phyloP scores from a whole-genome alignment of 176 grass and related monocot species.

The Oryza brachyantha region DNA sequence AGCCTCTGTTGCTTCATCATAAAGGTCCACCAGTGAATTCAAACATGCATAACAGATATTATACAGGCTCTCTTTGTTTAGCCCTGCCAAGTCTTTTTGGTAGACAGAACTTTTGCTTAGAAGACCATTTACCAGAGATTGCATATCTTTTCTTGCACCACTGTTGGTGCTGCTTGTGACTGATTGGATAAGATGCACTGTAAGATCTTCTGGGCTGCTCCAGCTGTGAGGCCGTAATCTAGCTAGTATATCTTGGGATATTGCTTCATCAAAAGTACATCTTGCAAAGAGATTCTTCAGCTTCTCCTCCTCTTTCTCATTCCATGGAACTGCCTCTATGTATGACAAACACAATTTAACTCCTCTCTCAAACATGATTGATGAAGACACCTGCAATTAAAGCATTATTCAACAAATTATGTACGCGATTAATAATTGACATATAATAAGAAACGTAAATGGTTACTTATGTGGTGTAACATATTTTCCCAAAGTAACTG shows the following conservation, averaged over 20 bases:
- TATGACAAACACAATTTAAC: constrained; percentile 59
- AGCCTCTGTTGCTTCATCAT: constrained; percentile 41
- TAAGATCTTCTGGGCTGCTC: constrained; percentile 44
- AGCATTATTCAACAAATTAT: neutral
- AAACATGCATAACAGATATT: constrained; percentile 63
- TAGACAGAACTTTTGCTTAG: constrained; percentile 76
- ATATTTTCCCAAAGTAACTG: too few species aligned
- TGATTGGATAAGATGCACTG: constrained; percentile 59
- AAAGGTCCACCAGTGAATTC: constrained; percentile 49
- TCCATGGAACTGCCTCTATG: constrained; percentile 83
- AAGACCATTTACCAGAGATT: constrained; percentile 68
- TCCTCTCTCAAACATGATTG: constrained; percentile 62
- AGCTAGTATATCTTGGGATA: constrained; percentile 57
- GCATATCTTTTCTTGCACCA: constrained; percentile 79
- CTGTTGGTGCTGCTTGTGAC: constrained; percentile 48
- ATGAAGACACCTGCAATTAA: constrained; percentile 58
- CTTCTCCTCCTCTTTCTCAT: constrained; percentile 73
- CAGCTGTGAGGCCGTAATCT: constrained; percentile 43
- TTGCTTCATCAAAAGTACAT: constrained; percentile 51
- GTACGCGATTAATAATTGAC: too few species aligned
- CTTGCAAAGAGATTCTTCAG: constrained; percentile 62
- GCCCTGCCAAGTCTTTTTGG: constrained; percentile 52
- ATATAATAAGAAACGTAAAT: too few species aligned
- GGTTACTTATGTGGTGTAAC: neutral
- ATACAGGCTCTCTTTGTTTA: constrained; percentile 62